Percentiles rank a stretch among this genome's conserved stretches.
Evolutionary conservation across 352 stramenopile species (phyloP).

Genomic region (Phytophthora tentaculata): DNA sequence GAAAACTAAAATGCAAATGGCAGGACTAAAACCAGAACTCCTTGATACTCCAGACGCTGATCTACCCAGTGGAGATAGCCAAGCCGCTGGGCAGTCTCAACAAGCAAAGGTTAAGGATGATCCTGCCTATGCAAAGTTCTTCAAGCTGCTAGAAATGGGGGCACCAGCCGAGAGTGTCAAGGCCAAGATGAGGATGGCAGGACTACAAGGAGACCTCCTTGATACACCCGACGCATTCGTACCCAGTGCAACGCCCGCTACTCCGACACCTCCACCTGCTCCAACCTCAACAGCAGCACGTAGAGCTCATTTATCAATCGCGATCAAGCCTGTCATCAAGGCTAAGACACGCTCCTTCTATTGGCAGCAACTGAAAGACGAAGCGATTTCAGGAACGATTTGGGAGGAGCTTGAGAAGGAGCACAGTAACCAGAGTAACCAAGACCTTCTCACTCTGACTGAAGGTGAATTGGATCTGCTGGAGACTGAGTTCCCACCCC

Average conservation of each 20-base stretch:
- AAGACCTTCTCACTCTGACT: slow-evolving; percentile 49
- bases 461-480: slow-evolving; percentile 58
- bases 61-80: slow-evolving; percentile 25
- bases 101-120: slow-evolving; percentile 67
- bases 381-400: slow-evolving; percentile 74
- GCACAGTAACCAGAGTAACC: slow-evolving; percentile 58
- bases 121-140: slow-evolving; percentile 73
- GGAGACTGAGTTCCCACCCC: slow-evolving; percentile 70
- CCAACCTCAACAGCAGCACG: slow-evolving; percentile 27
- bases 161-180: slow-evolving; percentile 65
- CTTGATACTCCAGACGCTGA: slow-evolving; percentile 74
- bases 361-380: slow-evolving; percentile 71
- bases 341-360: slow-evolving; percentile 74
- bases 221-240: slow-evolving; percentile 65
- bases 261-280: slow-evolving; percentile 11
- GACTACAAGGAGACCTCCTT: slow-evolving; percentile 57
- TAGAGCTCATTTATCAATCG: slow-evolving; percentile 58
- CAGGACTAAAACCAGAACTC: slow-evolving; percentile 60
- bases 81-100: slow-evolving; percentile 13
- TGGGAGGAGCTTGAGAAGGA: slow-evolving; percentile 81
- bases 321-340: slow-evolving; percentile 69
- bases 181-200: slow-evolving; percentile 72
- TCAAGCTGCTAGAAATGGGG: slow-evolving; percentile 74
- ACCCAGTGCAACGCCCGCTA: slow-evolving; percentile 18
- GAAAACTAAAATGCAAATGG: slow-evolving; percentile 73